Base-by-base conservation (phyloP, 192 early-diverging fungal species). In the Coemansia sp. region DNA sequence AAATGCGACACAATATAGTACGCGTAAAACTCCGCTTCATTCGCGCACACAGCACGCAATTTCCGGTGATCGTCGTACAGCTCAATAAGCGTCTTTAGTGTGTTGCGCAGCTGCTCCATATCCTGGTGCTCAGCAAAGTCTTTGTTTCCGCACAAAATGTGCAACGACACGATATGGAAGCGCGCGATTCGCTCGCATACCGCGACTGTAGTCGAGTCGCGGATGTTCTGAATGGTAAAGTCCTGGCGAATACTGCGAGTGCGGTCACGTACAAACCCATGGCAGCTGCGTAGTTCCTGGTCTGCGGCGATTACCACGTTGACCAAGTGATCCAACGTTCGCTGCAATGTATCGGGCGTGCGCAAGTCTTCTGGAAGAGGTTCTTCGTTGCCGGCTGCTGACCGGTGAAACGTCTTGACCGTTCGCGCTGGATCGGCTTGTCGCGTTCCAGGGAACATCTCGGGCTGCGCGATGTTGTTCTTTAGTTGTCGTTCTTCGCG, bases 21-120 rank as follows among this genome's bases (percentile, higher is more conserved):
- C 0, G 92, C 95, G 37, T 88, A 85, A 65, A 97, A 95, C 72
- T 97, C 94, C 1, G 93, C 83, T 75, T 97, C 94, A 47, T 95
- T 95, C 0, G 86, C 80, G 22, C 84, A 87, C 1, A 55, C 48
- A 3, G 83, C 66, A 15, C 83, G 83, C 2, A 82, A 77, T 10
- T 74, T 66, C 10, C 82, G 64, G 53, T 88, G 77, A 64, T 97
- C 95, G 26, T 88, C 84, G 66, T 97, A 97, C 46, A 90, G 92
- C 78, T 95, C 91, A 28, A 85, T 86, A 60, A 97, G 78, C 67
- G 87, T 92, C 59, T 91, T 85, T 28, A 97, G 82, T 22, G 91
- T 90, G 82, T 95, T 97, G 20, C 86, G 66, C 58, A 95, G 83
- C 72, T 95, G 93, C 70, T 97, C 93, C 72, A 84, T 86, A 62